phyloP scores from a whole-genome alignment of 2,329 filamentous ascomycete genomes.

The Ceratocystis eucalypticola region DNA sequence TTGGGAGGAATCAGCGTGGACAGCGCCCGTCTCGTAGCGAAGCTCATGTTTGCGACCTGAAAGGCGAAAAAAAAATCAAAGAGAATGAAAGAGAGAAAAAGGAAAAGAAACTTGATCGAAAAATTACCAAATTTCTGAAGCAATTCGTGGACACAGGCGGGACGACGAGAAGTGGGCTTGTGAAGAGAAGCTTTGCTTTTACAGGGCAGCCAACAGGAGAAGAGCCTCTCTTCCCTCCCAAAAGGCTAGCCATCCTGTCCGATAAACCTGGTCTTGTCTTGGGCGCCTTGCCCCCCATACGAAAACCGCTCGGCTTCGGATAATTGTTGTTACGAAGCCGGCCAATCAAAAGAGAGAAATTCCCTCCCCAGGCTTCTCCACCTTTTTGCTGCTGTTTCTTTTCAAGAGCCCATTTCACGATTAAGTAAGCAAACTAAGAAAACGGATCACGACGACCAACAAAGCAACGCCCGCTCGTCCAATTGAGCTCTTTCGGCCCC shows the following conservation, averaged over 20 bases:
- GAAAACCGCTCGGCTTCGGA: slow-evolving; percentile 39
- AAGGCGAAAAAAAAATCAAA: neutral
- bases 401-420: no score
- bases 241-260: neutral
- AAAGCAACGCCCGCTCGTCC: no score
- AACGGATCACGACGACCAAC: no score
- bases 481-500: no score
- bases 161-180: slow-evolving; percentile 14
- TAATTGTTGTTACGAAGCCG: slow-evolving; percentile 31
- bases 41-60: slow-evolving; percentile 53
- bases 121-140: slow-evolving; percentile 10
- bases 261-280: slow-evolving; percentile 12
- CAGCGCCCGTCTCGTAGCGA: slow-evolving; percentile 75
- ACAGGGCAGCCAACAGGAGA: no score
- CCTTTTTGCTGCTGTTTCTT: neutral
- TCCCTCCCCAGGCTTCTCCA: no score
- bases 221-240: neutral
- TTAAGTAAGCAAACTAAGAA: no score
- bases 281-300: slow-evolving; percentile 20
- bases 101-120: slow-evolving; percentile 12
- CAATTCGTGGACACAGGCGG: slow-evolving; percentile 18
- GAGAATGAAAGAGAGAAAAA: slow-evolving; percentile 7
- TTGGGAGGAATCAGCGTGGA: slow-evolving; percentile 99
- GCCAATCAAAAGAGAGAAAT: slow-evolving; percentile 30
- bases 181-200: slow-evolving; percentile 18